Evolutionary conservation across 129 eudicot genomes (phyloP), one percentile per base, ranked within the genome.

Genomic region (Deinandra increscens): DNA sequence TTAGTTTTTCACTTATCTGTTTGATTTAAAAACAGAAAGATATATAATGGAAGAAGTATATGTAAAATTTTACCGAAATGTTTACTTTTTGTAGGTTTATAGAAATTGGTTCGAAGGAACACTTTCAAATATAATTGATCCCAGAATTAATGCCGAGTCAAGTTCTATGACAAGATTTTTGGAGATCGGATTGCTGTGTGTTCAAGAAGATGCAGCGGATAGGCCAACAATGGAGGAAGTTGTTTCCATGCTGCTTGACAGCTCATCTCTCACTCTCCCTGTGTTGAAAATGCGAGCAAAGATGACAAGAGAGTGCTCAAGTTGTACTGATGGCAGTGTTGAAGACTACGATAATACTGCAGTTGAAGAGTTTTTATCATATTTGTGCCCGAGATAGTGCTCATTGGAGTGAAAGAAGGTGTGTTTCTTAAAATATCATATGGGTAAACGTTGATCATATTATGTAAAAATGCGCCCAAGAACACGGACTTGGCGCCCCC

Each of bases 221-320:
- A 60, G 56, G 12, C 53, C 62, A 41, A 34, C 78, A 19, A 26
- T 23, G 50, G 79, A 59, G 60, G 66, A 75, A 39, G 69, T 26
- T 42, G 44, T 36, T 17, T 26, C 6, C 51, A 26, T 39, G 64
- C 33, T 48, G 51, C 39, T 64, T 42, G 33, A 1, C 48, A 18
- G 23, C 72, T 43, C 23, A 3, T 15, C 36, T 48, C 7, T 36
- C n/a, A 1, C 13, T 15, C 49, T 66, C 3, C 70, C 41, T 45
- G 3, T 13, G 2, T 4, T 3, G 7, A 45, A 66, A 64, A 44
- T 26, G 31, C 31, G 31, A 26, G 31, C 31, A 26, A 26, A 26
- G 31, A 26, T 26, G 31, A 26, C 31, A 26, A n/a, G n/a, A n/a
- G n/a, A n/a, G n/a, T n/a, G n/a, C n/a, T n/a, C n/a, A n/a, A 26